These are phyloP conservation scores for Fraxinus greggii DNA, from an alignment of 305 asterid genomes.

Conservation along the genomic window DNA sequence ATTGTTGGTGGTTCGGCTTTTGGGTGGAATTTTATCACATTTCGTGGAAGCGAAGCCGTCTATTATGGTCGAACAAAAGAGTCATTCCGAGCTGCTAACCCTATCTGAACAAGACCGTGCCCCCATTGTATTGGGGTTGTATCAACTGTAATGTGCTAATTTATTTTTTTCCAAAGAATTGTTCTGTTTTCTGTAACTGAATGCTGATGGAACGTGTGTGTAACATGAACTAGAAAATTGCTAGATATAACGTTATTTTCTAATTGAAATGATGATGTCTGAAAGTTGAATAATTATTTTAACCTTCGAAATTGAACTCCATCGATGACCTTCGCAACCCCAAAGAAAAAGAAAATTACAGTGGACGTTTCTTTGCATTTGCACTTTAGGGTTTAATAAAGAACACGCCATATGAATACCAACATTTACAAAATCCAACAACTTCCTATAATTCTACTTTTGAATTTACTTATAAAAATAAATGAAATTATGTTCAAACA, in stretches of 20 bases:
- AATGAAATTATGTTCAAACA: too few relatives aligned
- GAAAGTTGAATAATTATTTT: not conserved
- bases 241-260: not conserved
- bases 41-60: conserved; percentile 31
- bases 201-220: not conserved
- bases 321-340: not conserved
- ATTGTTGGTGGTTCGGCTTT: conserved; percentile 78
- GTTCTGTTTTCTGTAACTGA: not conserved
- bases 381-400: not conserved
- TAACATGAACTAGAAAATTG: not conserved
- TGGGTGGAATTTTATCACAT: conserved; percentile 84
- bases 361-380: not conserved
- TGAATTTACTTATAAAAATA: too few relatives aligned
- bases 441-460: not conserved
- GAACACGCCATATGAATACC: not conserved
- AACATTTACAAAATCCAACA: not conserved
- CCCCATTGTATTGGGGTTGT: not conserved
- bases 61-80: conserved; percentile 73
- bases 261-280: not conserved
- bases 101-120: conserved; percentile 23
- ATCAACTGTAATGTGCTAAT: too few relatives aligned
- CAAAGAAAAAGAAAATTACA: too few relatives aligned
- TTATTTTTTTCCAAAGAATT: not conserved
- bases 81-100: conserved; percentile 56
- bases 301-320: not conserved